Evolutionary conservation across 805 yeast species (phyloP).

Genomic region (Schizosaccharomyces osmophilus): DNA sequence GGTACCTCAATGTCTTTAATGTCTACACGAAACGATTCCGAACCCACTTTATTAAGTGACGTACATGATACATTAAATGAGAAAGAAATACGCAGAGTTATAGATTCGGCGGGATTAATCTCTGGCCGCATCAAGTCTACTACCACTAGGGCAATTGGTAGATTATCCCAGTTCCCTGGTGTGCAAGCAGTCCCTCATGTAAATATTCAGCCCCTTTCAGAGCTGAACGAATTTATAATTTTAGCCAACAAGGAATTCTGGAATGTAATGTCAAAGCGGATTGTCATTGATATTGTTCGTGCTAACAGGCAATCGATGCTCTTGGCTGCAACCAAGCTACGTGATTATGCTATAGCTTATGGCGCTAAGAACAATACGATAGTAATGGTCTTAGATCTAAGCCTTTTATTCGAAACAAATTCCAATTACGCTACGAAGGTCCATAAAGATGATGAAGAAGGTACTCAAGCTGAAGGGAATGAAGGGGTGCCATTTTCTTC

Average conservation of each 20-base stretch:
- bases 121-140: slow-evolving; percentile 56
- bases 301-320: slow-evolving; percentile 63
- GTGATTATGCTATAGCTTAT: slow-evolving; percentile 85
- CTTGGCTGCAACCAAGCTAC: slow-evolving; percentile 72
- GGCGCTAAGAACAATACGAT: slow-evolving; percentile 62
- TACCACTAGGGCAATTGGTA: slow-evolving; percentile 82
- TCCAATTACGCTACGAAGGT: background rate
- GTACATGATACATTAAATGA: slow-evolving; percentile 71
- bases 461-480: background rate
- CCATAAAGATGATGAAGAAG: background rate
- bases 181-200: slow-evolving; percentile 70
- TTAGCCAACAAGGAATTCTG: slow-evolving; percentile 66
- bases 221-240: slow-evolving; percentile 36
- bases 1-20: slow-evolving; percentile 76
- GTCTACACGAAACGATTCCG: slow-evolving; percentile 51
- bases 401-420: slow-evolving; percentile 5
- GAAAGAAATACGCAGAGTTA: slow-evolving; percentile 47
- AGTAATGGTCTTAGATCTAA: slow-evolving; percentile 51
- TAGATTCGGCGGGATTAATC: slow-evolving; percentile 81
- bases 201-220: slow-evolving; percentile 28
- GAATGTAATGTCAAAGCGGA: slow-evolving; percentile 59
- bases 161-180: slow-evolving; percentile 62
- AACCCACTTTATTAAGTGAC: slow-evolving; percentile 42
- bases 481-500: background rate
- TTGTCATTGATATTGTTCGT: slow-evolving; percentile 76